Base-by-base conservation (phyloP, 345 rosid species). In the Draba incana region DNA sequence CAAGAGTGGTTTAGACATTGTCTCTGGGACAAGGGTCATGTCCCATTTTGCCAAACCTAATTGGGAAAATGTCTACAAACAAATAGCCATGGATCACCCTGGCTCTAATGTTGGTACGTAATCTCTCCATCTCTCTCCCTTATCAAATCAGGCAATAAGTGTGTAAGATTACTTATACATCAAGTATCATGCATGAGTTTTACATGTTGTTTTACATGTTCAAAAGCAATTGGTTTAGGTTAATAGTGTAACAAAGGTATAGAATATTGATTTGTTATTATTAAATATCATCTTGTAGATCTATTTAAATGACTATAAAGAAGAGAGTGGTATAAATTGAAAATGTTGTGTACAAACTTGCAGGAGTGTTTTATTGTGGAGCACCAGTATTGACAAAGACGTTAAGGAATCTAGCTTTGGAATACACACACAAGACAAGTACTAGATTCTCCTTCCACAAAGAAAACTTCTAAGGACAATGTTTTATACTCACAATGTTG, bases 281-380 rank as follows among this genome's bases (percentile, higher is more conserved):
- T 4, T 4, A 31, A 31, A 6, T 31, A n/a, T 50, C 10, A 27
- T 14, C 23, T 7, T 20, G 23, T 28, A 27, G 30, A 35, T 54
- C 6, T 8, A 66, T 13, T 5, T 48, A 5, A 16, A 8, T 49
- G 20, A 35, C 12, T 10, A 39, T 23, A 10, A 15, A 31, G 8
- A 67, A 28, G 60, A 16, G 53, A 44, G 30, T 25, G 41, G 54
- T 25, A n/a, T 45, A 24, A 20, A 44, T 10, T 62, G 43, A 47
- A 42, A 51, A 4, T 15, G 37, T 2, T 20, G 0, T 41, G 35
- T n/a, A 10, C 44, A 12, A 39, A 13, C 14, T 64, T 77, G 82
- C 86, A 89, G 96, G 96, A 54, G 96, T 89, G 62, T 89, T 89
- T 61, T 89, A 85, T 35, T 86, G 96, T 70, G 96, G 96, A 71